Evolutionary conservation across 257 asterid species (phyloP).

Genomic region (Buddleja alternifolia): DNA sequence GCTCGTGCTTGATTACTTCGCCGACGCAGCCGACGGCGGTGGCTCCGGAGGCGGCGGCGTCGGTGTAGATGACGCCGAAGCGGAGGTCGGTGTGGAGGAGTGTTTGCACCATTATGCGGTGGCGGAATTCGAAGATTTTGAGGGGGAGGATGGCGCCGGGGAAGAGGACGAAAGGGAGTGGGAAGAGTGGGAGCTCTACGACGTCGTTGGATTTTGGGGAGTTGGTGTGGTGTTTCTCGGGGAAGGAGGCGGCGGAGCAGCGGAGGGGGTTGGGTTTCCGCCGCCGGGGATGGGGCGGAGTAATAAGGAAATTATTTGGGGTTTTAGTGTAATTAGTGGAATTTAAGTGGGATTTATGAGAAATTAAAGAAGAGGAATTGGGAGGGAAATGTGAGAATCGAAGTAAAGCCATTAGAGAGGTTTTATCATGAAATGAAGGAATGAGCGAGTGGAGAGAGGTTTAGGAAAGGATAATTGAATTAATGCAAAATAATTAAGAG

Average conservation of each 20-base stretch:
- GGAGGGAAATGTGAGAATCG: slow-evolving; percentile 69
- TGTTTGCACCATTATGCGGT: slow-evolving; percentile 99
- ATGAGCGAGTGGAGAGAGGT: no score
- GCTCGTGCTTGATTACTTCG: slow-evolving; percentile 88
- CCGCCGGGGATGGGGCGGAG: slow-evolving; percentile 46
- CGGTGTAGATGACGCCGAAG: slow-evolving; percentile 93
- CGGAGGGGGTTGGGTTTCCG: slow-evolving; percentile 44
- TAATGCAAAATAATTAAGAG: not conserved
- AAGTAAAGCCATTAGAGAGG: slow-evolving; percentile 67
- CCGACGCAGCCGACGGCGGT: slow-evolving; percentile 98
- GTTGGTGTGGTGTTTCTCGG: slow-evolving; percentile 75
- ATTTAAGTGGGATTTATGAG: slow-evolving; percentile 55
- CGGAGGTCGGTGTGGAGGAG: slow-evolving; percentile 96
- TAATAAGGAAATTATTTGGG: slow-evolving; percentile 24
- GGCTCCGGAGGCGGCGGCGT: slow-evolving; percentile 74
- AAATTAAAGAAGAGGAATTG: slow-evolving; percentile 45
- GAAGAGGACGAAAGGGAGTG: slow-evolving; percentile 91
- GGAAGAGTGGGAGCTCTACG: slow-evolving; percentile 89
- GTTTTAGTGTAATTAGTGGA: slow-evolving; percentile 35
- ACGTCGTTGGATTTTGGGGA: slow-evolving; percentile 69
- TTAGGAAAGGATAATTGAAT: no score
- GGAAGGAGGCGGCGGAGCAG: slow-evolving; percentile 88
- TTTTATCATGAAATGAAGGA: not conserved
- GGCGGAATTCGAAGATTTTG: slow-evolving; percentile 92
- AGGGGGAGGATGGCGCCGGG: slow-evolving; percentile 90